A percentile compares a stretch with the other conserved stretches of the same genome.
These are phyloP conservation scores for Geopyxis carbonaria DNA, from an alignment of 495 filamentous ascomycete genomes.

Conservation along the genomic window DNA sequence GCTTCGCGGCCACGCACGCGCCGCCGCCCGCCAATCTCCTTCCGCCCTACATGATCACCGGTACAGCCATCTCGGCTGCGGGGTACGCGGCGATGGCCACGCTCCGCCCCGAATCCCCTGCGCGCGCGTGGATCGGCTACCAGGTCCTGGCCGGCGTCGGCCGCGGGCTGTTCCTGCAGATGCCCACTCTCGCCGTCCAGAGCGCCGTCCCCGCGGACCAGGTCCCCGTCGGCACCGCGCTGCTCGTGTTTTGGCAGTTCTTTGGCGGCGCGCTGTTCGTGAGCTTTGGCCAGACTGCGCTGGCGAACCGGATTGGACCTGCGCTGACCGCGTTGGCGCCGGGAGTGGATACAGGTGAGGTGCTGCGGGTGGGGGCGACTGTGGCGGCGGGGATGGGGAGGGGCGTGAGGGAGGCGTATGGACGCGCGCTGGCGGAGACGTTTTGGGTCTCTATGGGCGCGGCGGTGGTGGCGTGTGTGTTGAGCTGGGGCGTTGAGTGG, in stretches of 20 bases:
- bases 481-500: no score
- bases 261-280: slow-evolving; percentile 45
- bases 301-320: not conserved
- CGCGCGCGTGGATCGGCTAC: slow-evolving; percentile 42
- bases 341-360: not conserved
- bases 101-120: not conserved
- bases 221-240: slow-evolving; percentile 37
- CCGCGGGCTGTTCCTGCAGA: slow-evolving; percentile 44
- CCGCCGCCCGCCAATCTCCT: no score
- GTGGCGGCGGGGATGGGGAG: no score
- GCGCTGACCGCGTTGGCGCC: not conserved
- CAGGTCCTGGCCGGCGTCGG: slow-evolving; percentile 44
- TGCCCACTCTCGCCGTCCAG: slow-evolving; percentile 10
- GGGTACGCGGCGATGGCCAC: not conserved
- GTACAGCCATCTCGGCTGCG: not conserved
- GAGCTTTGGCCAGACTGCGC: slow-evolving; percentile 33
- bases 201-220: slow-evolving; percentile 23
- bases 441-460: no score
- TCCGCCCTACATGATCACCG: slow-evolving; percentile 9
- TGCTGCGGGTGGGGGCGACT: no score
- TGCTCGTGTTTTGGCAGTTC: slow-evolving; percentile 41
- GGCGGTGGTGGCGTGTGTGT: no score
- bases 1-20: no score
- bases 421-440: no score
- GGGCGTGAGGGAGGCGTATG: no score